Base-by-base conservation (phyloP, 75 land plant species). In the Chamaecyparis obtusa region DNA sequence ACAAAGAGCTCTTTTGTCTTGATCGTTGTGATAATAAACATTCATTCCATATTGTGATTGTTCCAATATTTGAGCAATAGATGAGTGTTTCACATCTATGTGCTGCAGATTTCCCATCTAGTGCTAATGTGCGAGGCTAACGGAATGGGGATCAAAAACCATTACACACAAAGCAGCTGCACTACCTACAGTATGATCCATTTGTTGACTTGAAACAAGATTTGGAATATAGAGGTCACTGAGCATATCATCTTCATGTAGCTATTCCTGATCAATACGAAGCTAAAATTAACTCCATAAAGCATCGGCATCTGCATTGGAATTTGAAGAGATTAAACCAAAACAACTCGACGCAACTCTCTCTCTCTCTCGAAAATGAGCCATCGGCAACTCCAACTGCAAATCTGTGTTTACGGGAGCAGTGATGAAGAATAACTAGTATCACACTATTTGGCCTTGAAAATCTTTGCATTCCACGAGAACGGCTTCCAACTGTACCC, bases 1-100 rank as follows among this genome's bases (percentile, higher is more conserved):
- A 48, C 49, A 48, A 48, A 87, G 90, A 43, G 77, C 60, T 43
- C 83, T 88, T 44, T 75, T 75, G 9, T 54, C 27, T 78, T 51
- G 76, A 57, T 85, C 87, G 54, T 83, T 78, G 44, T 88, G 86
- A 2, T 90, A 84, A 43, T 48, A 48, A 24, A 90, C 86, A 78
- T 64, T 27, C 85, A 76, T 87, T 84, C 88, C 91, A 60, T 87
- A 81, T 57, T 88, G 87, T 64, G 83, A 78, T 11, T 76, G 83
- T 36, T 48, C 85, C 72, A 60, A 76, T 13, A 39, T 87, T 30
- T 36, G 87, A 32, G 55, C 83, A 43, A 88, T 46, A 85, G 72
- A 87, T 79, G 27, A 16, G 30, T 87, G 67, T 36, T 77, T 13
- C 16, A 21, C 57, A 37, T 83, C 51, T 41, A 54, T 89, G 41